These are phyloP conservation scores for Urtica urens DNA, from an alignment of 306 rosid genomes.

Conservation along the genomic window DNA sequence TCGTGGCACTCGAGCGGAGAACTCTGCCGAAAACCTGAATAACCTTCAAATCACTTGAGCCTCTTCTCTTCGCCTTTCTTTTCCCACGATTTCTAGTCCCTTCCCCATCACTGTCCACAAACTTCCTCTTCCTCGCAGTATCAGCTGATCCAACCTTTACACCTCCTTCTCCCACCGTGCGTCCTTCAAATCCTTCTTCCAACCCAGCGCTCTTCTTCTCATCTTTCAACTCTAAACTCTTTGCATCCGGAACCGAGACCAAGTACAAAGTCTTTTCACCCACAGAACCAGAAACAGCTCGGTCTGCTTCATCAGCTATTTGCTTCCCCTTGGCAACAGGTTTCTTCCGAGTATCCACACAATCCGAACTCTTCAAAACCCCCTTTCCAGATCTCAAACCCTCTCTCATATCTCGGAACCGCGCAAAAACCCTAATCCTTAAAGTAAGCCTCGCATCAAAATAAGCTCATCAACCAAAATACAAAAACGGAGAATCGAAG, in stretches of 20 bases:
- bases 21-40: slow-evolving; percentile 34
- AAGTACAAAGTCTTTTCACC: slow-evolving; percentile 20
- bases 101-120: slow-evolving; percentile 21
- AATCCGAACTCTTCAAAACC: slow-evolving; percentile 15
- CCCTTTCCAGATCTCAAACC: slow-evolving; percentile 51
- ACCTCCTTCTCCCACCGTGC: too few species aligned
- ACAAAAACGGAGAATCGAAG: background rate
- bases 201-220: slow-evolving; percentile 20
- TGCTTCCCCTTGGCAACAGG: slow-evolving; percentile 9
- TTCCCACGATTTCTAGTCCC: slow-evolving; percentile 4
- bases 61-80: slow-evolving; percentile 19
- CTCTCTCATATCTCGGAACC: slow-evolving; percentile 51
- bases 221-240: slow-evolving; percentile 4
- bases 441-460: slow-evolving; percentile 18
- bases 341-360: slow-evolving; percentile 11
- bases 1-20: slow-evolving; percentile 40
- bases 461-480: slow-evolving; percentile 12
- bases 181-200: slow-evolving; percentile 14
- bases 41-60: slow-evolving; percentile 14
- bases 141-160: slow-evolving; percentile 27
- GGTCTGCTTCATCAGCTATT: slow-evolving; percentile 10
- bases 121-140: slow-evolving; percentile 23
- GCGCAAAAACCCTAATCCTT: slow-evolving; percentile 16
- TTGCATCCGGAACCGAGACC: slow-evolving; percentile 12
- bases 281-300: slow-evolving; percentile 13